Percentiles rank a stretch among this genome's conserved stretches.
These are phyloP conservation scores for Lactuca sativa DNA, from an alignment of 129 eudicot species.

Conservation along the genomic window DNA sequence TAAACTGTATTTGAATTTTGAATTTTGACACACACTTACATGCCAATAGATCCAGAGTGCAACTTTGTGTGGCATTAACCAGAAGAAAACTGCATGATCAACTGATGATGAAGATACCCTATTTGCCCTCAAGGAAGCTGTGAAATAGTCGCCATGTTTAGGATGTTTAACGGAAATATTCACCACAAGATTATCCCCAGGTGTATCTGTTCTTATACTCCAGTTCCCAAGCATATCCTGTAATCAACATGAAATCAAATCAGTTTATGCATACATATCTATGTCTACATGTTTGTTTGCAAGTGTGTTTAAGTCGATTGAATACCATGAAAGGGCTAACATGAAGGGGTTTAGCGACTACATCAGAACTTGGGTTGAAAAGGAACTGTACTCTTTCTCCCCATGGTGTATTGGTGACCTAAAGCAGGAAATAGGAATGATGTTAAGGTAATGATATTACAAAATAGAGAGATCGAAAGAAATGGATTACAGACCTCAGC, in stretches of 20 bases:
- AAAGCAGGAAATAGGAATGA: slow-evolving; percentile 9
- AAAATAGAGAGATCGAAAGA: background rate
- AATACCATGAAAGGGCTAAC: slow-evolving; percentile 98
- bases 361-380: slow-evolving; percentile 70
- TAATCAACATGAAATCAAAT: slow-evolving; percentile 6
- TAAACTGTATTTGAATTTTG: too few relatives aligned
- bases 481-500: slow-evolving; percentile 65
- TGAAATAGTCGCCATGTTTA: slow-evolving; percentile 74
- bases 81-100: slow-evolving; percentile 66
- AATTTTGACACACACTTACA: slow-evolving; percentile 37
- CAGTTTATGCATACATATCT: background rate
- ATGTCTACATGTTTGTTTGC: background rate
- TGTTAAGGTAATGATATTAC: slow-evolving; percentile 7
- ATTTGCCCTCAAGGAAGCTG: slow-evolving; percentile 74
- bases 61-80: slow-evolving; percentile 94
- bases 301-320: background rate
- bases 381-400: slow-evolving; percentile 86
- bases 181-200: slow-evolving; percentile 70
- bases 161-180: slow-evolving; percentile 82
- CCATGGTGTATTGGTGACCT: slow-evolving; percentile 99
- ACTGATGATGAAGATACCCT: slow-evolving; percentile 45
- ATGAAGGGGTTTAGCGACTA: slow-evolving; percentile 88
- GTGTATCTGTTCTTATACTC: slow-evolving; percentile 62
- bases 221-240: slow-evolving; percentile 97
- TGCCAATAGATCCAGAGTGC: slow-evolving; percentile 96